Evolutionary conservation across 495 filamentous ascomycete species (phyloP), one percentile per base, ranked within the genome.

Genomic region (Aspergillus ellipticus): DNA sequence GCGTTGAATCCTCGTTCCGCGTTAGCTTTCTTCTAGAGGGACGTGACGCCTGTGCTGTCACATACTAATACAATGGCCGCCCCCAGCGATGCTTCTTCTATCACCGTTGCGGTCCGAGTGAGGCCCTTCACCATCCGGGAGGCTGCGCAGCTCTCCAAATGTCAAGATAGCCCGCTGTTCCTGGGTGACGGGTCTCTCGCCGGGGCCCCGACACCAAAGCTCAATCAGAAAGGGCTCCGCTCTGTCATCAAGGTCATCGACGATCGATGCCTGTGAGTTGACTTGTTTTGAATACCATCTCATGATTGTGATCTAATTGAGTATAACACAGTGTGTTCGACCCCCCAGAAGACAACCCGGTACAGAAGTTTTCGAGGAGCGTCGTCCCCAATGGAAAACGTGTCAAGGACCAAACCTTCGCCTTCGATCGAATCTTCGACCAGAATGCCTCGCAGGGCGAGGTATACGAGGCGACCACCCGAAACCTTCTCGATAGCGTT

Each of bases 361-460:
- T 97, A n/a, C 89, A 95, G 52, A 88, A 86, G 59, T 96, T 96
- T 69, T 89, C 90, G 28, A 83, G 84, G 70, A 89, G 86, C 22
- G 86, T 95, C 15, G 84, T 94, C 0, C 88, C 92, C 7, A 78
- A 85, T 50, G 91, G 92, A 45, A 97, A 96, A 67, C 86, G 93
- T 56, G 89, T 96, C 63, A 99, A 99, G 70, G 94, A 99, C 66
- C 93, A 97, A 69, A 92, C 92, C 5, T 99, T 99, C 64, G 92
- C 84, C 43, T 99, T 99, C 74, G 94, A 99, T 72, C 80, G 88
- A 35, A 88, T 99, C 51, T 99, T 99, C 70, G 94, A 99, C 78
- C 92, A 99, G 51, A 96, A 90, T 66, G 88, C 90, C 42, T 86
- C 87, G 0, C 94, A 99, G 60, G 87, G 82, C 51, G 95, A 99